Percentiles rank a stretch among this genome's conserved stretches.
These are phyloP conservation scores for Phylloporus rhodoxanthus DNA, from an alignment of 768 basidiomycete species.

Conservation along the genomic window DNA sequence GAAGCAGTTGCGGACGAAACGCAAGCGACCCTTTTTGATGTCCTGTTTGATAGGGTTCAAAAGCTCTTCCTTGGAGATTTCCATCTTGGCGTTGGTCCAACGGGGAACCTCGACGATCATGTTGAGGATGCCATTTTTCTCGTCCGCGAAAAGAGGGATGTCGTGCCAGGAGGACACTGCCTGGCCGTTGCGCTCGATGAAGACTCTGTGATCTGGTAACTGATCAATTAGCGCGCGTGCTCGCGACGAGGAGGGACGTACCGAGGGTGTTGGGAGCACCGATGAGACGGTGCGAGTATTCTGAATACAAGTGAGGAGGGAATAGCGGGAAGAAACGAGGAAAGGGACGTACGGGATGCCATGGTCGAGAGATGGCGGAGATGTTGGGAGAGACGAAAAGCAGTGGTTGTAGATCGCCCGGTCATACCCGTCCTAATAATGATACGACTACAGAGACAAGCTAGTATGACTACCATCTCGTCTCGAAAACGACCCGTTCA, in stretches of 20 bases:
- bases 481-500: slow-evolving; percentile 71
- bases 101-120: slow-evolving; percentile 98
- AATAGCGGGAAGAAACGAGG: not conserved
- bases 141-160: slow-evolving; percentile 96
- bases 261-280: slow-evolving; percentile 93
- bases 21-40: slow-evolving; percentile 91
- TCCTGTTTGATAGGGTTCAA: slow-evolving; percentile 99
- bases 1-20: slow-evolving; percentile 99
- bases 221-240: slow-evolving; percentile 17
- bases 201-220: slow-evolving; percentile 86
- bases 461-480: slow-evolving; percentile 20
- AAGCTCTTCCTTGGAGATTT: slow-evolving; percentile 96
- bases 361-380: slow-evolving; percentile 57
- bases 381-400: slow-evolving; percentile 55
- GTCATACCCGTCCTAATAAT: not conserved
- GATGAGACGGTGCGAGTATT: slow-evolving; percentile 70
- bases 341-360: slow-evolving; percentile 22
- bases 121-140: slow-evolving; percentile 92
- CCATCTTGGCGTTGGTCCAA: slow-evolving; percentile 99
- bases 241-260: slow-evolving; percentile 32
- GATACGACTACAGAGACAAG: not conserved
- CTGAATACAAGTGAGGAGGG: slow-evolving; percentile 33
- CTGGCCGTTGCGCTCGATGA: slow-evolving; percentile 81
- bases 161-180: slow-evolving; percentile 91
- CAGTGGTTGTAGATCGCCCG: not conserved